These are phyloP conservation scores for Colletotrichum somersetense DNA, from an alignment of 2,329 filamentous ascomycete species.

Conservation along the genomic window DNA sequence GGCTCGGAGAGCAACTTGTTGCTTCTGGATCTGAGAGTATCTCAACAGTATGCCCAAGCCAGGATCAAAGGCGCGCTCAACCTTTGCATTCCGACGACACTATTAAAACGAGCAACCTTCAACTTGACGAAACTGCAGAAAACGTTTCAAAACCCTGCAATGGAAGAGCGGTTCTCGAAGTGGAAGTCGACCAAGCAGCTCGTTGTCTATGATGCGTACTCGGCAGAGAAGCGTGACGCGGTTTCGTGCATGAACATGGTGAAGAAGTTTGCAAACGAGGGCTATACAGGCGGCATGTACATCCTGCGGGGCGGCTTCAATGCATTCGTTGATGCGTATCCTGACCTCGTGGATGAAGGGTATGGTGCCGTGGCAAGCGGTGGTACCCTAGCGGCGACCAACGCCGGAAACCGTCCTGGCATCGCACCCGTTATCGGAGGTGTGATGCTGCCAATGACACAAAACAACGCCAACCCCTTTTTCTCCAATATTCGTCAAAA, in stretches of 20 bases:
- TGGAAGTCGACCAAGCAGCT: conserved; percentile 84
- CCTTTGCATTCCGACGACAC: conserved; percentile 92
- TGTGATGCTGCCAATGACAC: conserved; percentile 80
- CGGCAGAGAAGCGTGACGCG: conserved; percentile 84
- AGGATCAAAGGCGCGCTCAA: conserved; percentile 87
- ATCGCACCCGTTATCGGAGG: conserved; percentile 88
- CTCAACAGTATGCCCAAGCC: conserved; percentile 81
- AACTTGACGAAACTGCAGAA: conserved; percentile 88
- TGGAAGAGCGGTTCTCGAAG: conserved; percentile 78
- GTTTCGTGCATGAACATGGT: conserved; percentile 85
- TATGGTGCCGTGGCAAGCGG: conserved; percentile 50
- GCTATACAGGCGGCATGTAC: conserved; percentile 79
- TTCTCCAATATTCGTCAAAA: conserved; percentile 97
- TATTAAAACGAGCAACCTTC: conserved; percentile 91
- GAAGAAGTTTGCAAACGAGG: conserved; percentile 91
- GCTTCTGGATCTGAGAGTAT: conserved; percentile 87
- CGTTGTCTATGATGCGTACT: conserved; percentile 87
- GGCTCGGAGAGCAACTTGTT: conserved; percentile 63
- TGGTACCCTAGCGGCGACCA: conserved; percentile 58
- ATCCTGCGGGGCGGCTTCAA: conserved; percentile 87
- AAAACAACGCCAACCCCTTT: conserved; percentile 84
- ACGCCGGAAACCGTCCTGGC: conserved; percentile 57
- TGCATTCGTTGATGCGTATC: conserved; percentile 76
- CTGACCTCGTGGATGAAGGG: conserved; percentile 71
- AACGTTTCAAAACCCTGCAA: conserved; percentile 81